Evolutionary conservation across 1,139 yeast species (phyloP).

Genomic region (Sugiyamaella pinicola): DNA sequence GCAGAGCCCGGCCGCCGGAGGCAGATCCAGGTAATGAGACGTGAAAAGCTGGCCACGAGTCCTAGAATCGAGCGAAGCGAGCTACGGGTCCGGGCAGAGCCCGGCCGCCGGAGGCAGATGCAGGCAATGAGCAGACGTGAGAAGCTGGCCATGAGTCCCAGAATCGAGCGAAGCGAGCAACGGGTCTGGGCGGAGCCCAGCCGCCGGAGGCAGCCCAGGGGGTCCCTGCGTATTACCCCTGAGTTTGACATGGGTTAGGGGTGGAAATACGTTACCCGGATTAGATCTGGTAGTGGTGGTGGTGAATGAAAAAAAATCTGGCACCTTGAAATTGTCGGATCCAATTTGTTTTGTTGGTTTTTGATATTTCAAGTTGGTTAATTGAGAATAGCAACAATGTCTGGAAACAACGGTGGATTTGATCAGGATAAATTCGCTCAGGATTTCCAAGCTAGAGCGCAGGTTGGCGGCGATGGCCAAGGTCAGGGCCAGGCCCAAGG

Average conservation of each 20-base stretch:
- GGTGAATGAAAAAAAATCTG: constrained; percentile 1
- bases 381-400: constrained; percentile 4
- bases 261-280: constrained; percentile 7
- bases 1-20: no score
- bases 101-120: no score
- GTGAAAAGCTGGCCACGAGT: neutral
- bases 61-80: no score
- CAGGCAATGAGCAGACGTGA: no score
- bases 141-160: neutral
- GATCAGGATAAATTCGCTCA: constrained; percentile 21
- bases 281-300: neutral
- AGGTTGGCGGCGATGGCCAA: constrained; percentile 20
- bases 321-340: neutral
- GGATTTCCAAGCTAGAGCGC: constrained; percentile 23
- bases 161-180: neutral
- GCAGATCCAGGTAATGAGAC: no score
- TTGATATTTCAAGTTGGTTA: neutral
- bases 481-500: constrained; percentile 19
- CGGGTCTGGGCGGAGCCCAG: neutral
- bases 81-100: no score
- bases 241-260: constrained; percentile 4
- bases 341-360: neutral
- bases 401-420: constrained; percentile 18
- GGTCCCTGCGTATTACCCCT: constrained; percentile 1
- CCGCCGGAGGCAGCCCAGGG: no score